Evolutionary conservation across 352 stramenopile species (phyloP).

Genomic region (Sclerospora graminicola): DNA sequence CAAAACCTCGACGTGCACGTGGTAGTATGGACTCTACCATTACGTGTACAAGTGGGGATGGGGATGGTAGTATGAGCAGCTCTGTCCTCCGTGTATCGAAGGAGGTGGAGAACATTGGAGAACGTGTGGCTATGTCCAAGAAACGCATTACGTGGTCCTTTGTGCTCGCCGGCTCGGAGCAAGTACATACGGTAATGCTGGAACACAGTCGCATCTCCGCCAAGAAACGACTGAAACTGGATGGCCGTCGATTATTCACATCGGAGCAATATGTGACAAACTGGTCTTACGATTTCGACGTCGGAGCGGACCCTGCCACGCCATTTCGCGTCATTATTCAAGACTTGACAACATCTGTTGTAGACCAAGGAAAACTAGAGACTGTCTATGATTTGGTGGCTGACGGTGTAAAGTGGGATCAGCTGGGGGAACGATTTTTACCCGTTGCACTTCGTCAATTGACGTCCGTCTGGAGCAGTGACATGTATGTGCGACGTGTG

Average conservation of each 20-base stretch:
- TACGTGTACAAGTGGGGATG: slow-evolving; percentile 7
- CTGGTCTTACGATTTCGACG: slow-evolving; percentile 71
- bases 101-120: slow-evolving; percentile 79
- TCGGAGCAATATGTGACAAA: slow-evolving; percentile 64
- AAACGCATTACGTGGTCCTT: slow-evolving; percentile 82
- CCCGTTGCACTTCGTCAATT: slow-evolving; percentile 20
- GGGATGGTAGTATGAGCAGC: slow-evolving; percentile 12
- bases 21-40: slow-evolving; percentile 24
- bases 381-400: slow-evolving; percentile 64
- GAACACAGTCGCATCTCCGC: slow-evolving; percentile 75
- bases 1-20: slow-evolving; percentile 21
- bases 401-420: slow-evolving; percentile 54
- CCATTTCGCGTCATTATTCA: slow-evolving; percentile 63
- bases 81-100: slow-evolving; percentile 50
- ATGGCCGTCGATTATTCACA: slow-evolving; percentile 59
- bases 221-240: slow-evolving; percentile 77
- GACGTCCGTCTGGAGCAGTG: slow-evolving; percentile 62
- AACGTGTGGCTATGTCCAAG: slow-evolving; percentile 71
- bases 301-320: slow-evolving; percentile 24
- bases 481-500: slow-evolving; percentile 68
- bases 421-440: slow-evolving; percentile 45
- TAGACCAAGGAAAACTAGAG: slow-evolving; percentile 56
- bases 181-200: slow-evolving; percentile 78
- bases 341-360: slow-evolving; percentile 60
- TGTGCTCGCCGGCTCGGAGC: slow-evolving; percentile 55